A percentile compares a stretch with the other conserved stretches of the same genome.
These are phyloP conservation scores for Fusarium setosum DNA, from an alignment of 2,329 filamentous ascomycete genomes.

Conservation along the genomic window DNA sequence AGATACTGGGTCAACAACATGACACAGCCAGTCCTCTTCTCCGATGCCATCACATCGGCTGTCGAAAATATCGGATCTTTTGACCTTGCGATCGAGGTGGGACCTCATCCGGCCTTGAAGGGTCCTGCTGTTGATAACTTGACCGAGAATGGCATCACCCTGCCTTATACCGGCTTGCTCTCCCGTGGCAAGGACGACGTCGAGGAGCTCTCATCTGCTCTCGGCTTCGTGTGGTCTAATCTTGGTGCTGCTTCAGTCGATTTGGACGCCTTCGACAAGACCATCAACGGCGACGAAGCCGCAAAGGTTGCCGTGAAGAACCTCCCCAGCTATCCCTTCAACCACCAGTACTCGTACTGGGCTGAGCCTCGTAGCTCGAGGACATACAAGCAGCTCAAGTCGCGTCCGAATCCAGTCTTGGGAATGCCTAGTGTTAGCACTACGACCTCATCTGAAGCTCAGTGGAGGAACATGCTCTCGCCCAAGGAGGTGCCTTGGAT, in stretches of 20 bases:
- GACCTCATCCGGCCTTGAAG: conserved; percentile 1
- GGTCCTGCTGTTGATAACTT: neutral
- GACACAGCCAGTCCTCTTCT: neutral
- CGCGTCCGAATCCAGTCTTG: neutral
- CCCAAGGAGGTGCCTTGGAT: neutral
- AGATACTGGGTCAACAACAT: conserved; percentile 9
- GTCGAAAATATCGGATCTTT: neutral
- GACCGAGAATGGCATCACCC: neutral
- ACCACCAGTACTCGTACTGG: too few relatives aligned
- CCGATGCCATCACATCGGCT: neutral
- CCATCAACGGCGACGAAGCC: too few relatives aligned
- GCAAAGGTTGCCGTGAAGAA: too few relatives aligned
- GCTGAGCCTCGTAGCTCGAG: too few relatives aligned
- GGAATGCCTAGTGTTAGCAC: neutral
- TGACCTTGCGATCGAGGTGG: neutral
- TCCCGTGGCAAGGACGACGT: neutral
- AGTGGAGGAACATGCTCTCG: neutral
- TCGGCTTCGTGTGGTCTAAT: too few relatives aligned
- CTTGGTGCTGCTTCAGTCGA: too few relatives aligned
- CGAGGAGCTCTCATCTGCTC: too few relatives aligned
- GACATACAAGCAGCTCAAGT: neutral
- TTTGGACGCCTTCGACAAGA: too few relatives aligned
- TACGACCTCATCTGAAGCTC: neutral
- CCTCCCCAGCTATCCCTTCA: too few relatives aligned
- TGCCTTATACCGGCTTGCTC: neutral